Evolutionary conservation across 495 filamentous ascomycete genomes (phyloP), one percentile per base, ranked within the genome.

Genomic region (Viridothelium virens): DNA sequence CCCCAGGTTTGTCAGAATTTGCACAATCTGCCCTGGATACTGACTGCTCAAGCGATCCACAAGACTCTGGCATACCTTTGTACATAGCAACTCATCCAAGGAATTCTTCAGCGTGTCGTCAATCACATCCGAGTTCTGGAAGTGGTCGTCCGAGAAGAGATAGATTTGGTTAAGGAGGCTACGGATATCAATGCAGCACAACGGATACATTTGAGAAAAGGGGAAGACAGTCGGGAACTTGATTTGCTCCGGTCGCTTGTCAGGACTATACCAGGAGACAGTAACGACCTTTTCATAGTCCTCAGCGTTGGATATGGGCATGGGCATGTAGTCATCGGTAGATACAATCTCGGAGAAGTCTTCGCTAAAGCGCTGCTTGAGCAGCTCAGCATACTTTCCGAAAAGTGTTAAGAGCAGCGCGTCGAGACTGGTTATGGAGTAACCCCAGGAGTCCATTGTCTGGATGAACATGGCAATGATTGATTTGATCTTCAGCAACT

Each of bases 251-350:
- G 82, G 80, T 53, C 87, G 75, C 65, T 87, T 90, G 11, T 94
- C 90, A 53, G 91, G 91, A 9, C 81, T 87, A 73, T 94, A 96
- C 92, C 92, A 97, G 75, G 86, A 93, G 63, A 96, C 91, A 65
- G 88, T 90, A 69, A 96, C 84, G 34, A 99, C 92, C 71, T 96
- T 95, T 68, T 96, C 90, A 74, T 95, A 97, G 71, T 97, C 91
- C 65, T 95, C 92, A n/a, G 81, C 69, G 34, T 87, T 90, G 67
- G 89, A 87, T 71, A 97, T 95, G 5, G 90, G 87, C 95, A 99
- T 97, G 25, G 95, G 95, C 92, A 97, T 97, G 76, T 97, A 99
- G 74, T 99, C 94, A 74, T 99, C 94, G 12, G 91, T 96, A 11
- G 87, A 90, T 37, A 99, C 91, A 75, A 96, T 96, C 80, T 97